Evolutionary conservation across 371 early-diverging fungal species (phyloP), one percentile per base, ranked within the genome.

Genomic region (Rhizomucor miehei): DNA sequence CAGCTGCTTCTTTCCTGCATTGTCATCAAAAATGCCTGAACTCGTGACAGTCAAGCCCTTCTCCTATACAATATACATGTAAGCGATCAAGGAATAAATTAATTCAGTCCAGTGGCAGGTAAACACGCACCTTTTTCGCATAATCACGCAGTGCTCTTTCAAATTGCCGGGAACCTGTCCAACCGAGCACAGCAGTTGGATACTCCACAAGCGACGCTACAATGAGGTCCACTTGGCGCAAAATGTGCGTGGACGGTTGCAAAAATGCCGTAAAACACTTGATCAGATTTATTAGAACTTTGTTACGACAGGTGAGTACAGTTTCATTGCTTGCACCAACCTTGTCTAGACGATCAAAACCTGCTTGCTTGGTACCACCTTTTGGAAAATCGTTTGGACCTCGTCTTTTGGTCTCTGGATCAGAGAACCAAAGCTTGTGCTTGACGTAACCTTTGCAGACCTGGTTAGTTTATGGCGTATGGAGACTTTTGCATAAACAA

Each of bases 141-240:
- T 62, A 73, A 35, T 66, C 62, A 39, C 67, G 52, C 20, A 73
- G n/a, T 0, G 69, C 44, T 23, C 73, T 58, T 55, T 73, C 73
- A 60, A 65, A 77, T 16, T 73, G 73, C 6, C 69, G 62, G 11
- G 73, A 73, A 9, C 80, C 82, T 24, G 74, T 69, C 80, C 82
- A 82, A 8, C 80, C 82, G 9, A 79, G 55, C 5, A 82, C 57
- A 10, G 80, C 75, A 23, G 66, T 64, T 2, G 61, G 44, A 20
- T 63, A 62, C 23, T 74, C 61, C 10, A 52, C 54, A n/a, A 39
- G 54, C 0, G 73, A 60, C 3, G 71, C 68, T 37, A 77, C 54
- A 49, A 81, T 77, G 4, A 81, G 23, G 36, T 81, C 82, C 3
- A 81, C 73, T 50, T 81, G 82, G 6, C 82, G 67, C 43, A 62